Conservation (phyloP, 2,329 filamentous ascomycete species). For the Neofusicoccum sp. region DNA sequence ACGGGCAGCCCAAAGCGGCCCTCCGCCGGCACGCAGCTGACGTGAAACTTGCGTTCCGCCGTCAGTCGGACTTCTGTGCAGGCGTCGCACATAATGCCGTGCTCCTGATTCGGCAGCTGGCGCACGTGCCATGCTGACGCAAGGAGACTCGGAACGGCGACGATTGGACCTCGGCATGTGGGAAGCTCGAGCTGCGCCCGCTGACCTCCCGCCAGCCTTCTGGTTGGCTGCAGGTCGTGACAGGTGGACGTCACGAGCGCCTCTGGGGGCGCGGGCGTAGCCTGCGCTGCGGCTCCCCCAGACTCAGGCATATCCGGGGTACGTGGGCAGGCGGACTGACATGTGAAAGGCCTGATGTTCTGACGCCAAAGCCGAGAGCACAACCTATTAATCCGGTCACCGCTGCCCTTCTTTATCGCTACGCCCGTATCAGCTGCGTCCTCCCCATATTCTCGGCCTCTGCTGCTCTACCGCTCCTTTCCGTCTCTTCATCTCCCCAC, state of each 20-base stretch:
- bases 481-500: neutral
- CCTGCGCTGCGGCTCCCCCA: slow-evolving; percentile 15
- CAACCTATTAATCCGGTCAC: slow-evolving; percentile 14
- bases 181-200: neutral
- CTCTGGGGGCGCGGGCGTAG: neutral
- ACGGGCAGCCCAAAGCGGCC: neutral
- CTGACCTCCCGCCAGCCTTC: neutral
- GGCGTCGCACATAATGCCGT: slow-evolving; percentile 4
- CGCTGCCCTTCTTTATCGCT: slow-evolving; percentile 11
- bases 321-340: slow-evolving; percentile 11
- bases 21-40: neutral
- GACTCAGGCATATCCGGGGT: slow-evolving; percentile 16
- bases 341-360: slow-evolving; percentile 15
- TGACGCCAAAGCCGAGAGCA: slow-evolving; percentile 10
- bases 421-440: neutral
- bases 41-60: too few relatives aligned
- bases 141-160: too few relatives aligned
- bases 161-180: slow-evolving; percentile 11
- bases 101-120: slow-evolving; percentile 3
- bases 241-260: slow-evolving; percentile 8
- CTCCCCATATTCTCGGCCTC: neutral
- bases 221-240: neutral
- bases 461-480: neutral
- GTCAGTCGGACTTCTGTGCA: too few relatives aligned
- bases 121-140: slow-evolving; percentile 6